Base-by-base conservation (phyloP, 2,329 filamentous ascomycete species). In the Nemania sp. region DNA sequence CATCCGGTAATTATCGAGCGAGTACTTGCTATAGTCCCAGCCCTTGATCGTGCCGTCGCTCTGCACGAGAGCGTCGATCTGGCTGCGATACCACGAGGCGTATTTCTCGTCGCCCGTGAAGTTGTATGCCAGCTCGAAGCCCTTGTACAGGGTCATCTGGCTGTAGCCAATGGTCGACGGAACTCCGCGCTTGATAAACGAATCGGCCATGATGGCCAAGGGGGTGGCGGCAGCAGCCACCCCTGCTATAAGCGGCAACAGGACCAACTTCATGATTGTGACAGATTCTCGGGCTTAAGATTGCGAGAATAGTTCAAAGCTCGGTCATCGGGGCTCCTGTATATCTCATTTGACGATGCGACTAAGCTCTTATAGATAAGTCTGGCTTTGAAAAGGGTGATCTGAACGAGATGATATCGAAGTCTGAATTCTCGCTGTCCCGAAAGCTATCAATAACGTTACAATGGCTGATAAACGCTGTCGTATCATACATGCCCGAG, bases 1-100 rank as follows among this genome's bases (percentile, higher is more conserved):
- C 26, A 82, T 72, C 5, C 80, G 77, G 55, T 82, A 75, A 53
- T 82, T 76, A 55, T 80, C 77, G 0, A 80, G 71, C 2, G 77
- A 79, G 68, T 81, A 78, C 61, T 73, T 75, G 2, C 67, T 67
- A 12, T 73, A 66, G 49, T 78, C 71, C 71, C 78, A 83, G 15
- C 71, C 69, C 12, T 68, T 66, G 51, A 81, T 68, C 4, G 73
- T 76, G 11, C 80, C 80, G 34, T 80, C 66, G n/a, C 68, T 61
- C 1, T 70, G 61, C 2, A 83, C 74, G 6, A 82, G 70, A 0
- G 71, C 42, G 44, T 80, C 77, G 31, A 82, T 72, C 46, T 77
- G 73, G 2, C 65, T 66, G 5, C 74, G 73, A 50, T 77, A 74
- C 65, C 74, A 79, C 12, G 73, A 62, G 19, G 71, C 66, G 17